These are phyloP conservation scores for Stachybotrys elegans DNA, from an alignment of 2,329 filamentous ascomycete species.

Conservation along the genomic window DNA sequence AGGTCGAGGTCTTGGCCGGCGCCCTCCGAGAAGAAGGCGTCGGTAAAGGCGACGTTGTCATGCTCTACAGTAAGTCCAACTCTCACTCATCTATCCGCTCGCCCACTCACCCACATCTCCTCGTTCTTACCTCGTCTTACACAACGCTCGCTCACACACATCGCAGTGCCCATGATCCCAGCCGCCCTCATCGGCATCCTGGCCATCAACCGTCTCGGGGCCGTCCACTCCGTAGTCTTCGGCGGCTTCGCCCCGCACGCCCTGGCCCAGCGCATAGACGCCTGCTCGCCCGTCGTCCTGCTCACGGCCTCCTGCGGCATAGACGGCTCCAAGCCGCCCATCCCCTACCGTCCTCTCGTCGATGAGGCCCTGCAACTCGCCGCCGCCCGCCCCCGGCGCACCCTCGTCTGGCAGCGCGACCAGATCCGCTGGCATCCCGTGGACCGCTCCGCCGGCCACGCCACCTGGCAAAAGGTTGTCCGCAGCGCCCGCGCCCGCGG, in stretches of 20 bases:
- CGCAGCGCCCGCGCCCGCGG: constrained; percentile 64
- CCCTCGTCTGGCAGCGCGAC: constrained; percentile 80
- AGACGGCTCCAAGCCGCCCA: constrained; percentile 75
- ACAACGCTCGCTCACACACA: constrained; percentile 2
- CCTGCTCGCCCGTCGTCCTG: constrained; percentile 67
- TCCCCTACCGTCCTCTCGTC: constrained; percentile 73
- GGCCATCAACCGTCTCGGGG: constrained; percentile 74
- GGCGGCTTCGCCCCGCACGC: constrained; percentile 81
- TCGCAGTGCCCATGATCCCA: constrained; percentile 87
- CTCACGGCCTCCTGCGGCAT: constrained; percentile 91
- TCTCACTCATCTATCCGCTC: not conserved
- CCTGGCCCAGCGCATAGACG: constrained; percentile 83
- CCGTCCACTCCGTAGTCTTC: constrained; percentile 88
- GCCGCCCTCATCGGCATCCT: constrained; percentile 82
- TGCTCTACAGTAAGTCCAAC: constrained; percentile 70
- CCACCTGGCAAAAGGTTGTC: constrained; percentile 74
- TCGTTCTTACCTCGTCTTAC: not conserved
- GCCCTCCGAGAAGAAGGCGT: constrained; percentile 80
- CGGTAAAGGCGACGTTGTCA: constrained; percentile 75
- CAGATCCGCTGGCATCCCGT: constrained; percentile 69
- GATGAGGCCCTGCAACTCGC: constrained; percentile 66
- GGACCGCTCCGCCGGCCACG: constrained; percentile 61
- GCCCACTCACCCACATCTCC: not conserved
- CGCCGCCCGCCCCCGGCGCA: constrained; percentile 64
- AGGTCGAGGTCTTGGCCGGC: constrained; percentile 78